These are phyloP conservation scores for Sanguinoderma infundibulare DNA, from an alignment of 1,284 basidiomycete species.

Conservation along the genomic window DNA sequence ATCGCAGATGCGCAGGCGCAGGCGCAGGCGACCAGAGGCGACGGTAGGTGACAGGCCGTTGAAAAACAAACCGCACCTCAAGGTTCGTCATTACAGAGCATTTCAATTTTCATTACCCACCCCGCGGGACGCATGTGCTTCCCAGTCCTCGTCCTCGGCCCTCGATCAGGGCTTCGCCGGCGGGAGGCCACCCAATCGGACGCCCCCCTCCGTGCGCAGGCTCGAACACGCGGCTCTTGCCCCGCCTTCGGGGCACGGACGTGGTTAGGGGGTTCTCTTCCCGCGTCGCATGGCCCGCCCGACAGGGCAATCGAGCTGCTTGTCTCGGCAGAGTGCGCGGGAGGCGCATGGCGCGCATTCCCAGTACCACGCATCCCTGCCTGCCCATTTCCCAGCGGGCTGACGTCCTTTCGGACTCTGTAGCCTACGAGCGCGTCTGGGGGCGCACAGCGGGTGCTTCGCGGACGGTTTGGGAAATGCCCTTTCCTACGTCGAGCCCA, in stretches of 20 bases:
- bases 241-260: neutral
- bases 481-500: neutral
- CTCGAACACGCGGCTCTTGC: neutral
- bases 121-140: neutral
- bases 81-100: neutral
- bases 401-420: neutral
- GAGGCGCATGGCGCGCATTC: conserved; percentile 1
- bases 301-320: neutral
- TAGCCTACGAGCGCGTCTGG: neutral
- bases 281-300: conserved; percentile 9
- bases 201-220: neutral
- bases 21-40: neutral
- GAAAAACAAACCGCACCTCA: neutral
- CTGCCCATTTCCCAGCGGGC: neutral
- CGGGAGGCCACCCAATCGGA: neutral
- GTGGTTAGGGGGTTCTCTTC: conserved; percentile 9
- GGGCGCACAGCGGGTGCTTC: neutral
- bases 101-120: neutral
- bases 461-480: neutral
- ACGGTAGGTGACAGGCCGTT: too few relatives aligned
- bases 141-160: neutral
- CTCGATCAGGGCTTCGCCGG: neutral
- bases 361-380: conserved; percentile 6
- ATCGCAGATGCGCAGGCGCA: conserved; percentile 21
- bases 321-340: neutral